A percentile compares a stretch with the other conserved stretches of the same genome.
Conservation (phyloP, 2,329 filamentous ascomycete genomes). For the Colletotrichum orchidophilum region DNA sequence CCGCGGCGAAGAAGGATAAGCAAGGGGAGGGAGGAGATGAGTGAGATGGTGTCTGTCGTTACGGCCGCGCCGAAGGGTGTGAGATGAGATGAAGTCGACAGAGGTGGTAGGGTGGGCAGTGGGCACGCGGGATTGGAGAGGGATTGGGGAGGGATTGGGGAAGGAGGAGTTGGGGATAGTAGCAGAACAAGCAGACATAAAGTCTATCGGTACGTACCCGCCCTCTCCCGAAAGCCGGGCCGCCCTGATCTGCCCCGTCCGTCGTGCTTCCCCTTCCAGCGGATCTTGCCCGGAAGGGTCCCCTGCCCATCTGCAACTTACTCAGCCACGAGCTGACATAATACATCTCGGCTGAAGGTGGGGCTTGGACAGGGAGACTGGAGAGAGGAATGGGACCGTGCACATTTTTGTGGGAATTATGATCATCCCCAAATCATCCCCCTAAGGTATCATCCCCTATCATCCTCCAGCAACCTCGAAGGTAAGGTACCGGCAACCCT, state of each 20-base stretch:
- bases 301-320: background rate
- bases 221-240: background rate
- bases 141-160: background rate
- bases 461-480: background rate
- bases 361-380: background rate
- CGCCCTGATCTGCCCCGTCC: slow-evolving; percentile 8
- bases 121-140: background rate
- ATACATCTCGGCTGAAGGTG: slow-evolving; percentile 1
- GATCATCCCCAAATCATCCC: too few relatives aligned
- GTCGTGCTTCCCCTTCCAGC: background rate
- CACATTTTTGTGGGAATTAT: background rate
- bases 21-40: background rate
- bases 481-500: too few relatives aligned
- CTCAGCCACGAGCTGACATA: slow-evolving; percentile 12
- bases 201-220: background rate
- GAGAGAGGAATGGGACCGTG: background rate
- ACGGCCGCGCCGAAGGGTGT: slow-evolving; percentile 20
- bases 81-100: slow-evolving; percentile 14
- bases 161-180: background rate
- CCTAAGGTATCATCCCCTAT: too few relatives aligned
- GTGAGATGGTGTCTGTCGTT: background rate
- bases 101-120: background rate
- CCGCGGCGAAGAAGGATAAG: background rate
- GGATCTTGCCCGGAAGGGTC: too few relatives aligned
- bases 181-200: background rate